These are phyloP conservation scores for Candida andamanensis DNA, from an alignment of 805 yeast genomes.

Conservation along the genomic window DNA sequence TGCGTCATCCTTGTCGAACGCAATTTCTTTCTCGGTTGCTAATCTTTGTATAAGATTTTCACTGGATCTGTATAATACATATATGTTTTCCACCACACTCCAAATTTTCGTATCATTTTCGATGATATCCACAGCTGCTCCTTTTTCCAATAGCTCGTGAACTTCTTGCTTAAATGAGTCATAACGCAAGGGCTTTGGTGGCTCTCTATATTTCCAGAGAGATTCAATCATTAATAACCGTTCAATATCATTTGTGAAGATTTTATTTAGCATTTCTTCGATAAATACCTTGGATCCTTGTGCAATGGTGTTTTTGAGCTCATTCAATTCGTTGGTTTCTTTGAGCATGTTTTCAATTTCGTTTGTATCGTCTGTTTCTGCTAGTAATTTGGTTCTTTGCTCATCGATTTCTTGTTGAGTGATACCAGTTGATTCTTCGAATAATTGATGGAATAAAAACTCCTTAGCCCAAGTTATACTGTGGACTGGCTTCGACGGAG, in stretches of 20 bases:
- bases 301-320: constrained; percentile 17
- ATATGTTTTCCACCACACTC: constrained; percentile 59
- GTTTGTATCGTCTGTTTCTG: constrained; percentile 58
- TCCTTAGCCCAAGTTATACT: constrained; percentile 97
- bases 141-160: not conserved
- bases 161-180: constrained; percentile 12
- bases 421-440: constrained; percentile 43
- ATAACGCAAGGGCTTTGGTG: constrained; percentile 60
- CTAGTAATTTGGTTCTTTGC: constrained; percentile 14
- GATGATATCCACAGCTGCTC: constrained; percentile 12
- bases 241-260: constrained; percentile 72
- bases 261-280: constrained; percentile 47
- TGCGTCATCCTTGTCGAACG: constrained; percentile 92
- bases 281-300: constrained; percentile 16
- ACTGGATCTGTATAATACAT: constrained; percentile 49
- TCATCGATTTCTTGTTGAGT: constrained; percentile 20
- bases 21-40: constrained; percentile 34
- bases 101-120: constrained; percentile 45
- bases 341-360: constrained; percentile 60
- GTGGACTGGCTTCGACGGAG: constrained; percentile 94
- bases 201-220: constrained; percentile 68
- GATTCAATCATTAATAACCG: constrained; percentile 66
- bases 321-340: constrained; percentile 62
- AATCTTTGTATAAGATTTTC: constrained; percentile 47
- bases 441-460: constrained; percentile 76